Evolutionary conservation across 2,329 filamentous ascomycete species (phyloP).

Genomic region (Phyllosticta paracitricarpa): DNA sequence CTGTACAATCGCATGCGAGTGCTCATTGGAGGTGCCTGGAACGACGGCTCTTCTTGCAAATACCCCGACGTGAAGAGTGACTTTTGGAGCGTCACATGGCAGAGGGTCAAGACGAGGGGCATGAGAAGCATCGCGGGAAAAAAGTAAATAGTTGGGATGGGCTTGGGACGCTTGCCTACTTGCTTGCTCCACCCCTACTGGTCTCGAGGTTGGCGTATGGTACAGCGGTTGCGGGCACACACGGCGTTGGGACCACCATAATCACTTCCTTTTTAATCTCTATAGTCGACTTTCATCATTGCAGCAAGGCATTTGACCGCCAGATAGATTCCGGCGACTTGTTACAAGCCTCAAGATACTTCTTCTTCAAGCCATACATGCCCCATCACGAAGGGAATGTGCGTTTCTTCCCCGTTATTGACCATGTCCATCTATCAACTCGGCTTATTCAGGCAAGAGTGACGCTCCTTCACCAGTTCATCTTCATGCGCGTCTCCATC

Average conservation of each 20-base stretch:
- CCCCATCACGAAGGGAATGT: neutral
- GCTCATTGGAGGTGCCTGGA: neutral
- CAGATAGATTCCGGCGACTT: neutral
- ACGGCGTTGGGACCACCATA: neutral
- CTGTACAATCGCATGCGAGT: neutral
- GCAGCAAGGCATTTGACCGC: neutral
- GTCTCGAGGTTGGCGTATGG: neutral
- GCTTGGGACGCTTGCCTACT: neutral
- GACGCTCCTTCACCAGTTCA: conserved; percentile 43
- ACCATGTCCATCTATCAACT: conserved; percentile 3
- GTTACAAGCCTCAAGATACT: neutral
- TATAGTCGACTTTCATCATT: neutral
- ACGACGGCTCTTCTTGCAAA: neutral
- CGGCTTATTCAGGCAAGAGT: neutral
- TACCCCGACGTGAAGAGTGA: neutral
- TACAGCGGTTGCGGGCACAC: neutral
- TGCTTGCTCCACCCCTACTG: neutral
- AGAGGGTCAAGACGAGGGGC: neutral
- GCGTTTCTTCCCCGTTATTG: neutral
- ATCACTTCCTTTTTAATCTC: neutral
- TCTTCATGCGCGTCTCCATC: conserved; percentile 87
- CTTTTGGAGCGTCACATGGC: neutral
- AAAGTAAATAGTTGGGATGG: neutral
- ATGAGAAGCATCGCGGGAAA: neutral
- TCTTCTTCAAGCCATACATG: neutral